Evolutionary conservation across 164 flowering plant species (phyloP).

Genomic region (Warburgia ugandensis): DNA sequence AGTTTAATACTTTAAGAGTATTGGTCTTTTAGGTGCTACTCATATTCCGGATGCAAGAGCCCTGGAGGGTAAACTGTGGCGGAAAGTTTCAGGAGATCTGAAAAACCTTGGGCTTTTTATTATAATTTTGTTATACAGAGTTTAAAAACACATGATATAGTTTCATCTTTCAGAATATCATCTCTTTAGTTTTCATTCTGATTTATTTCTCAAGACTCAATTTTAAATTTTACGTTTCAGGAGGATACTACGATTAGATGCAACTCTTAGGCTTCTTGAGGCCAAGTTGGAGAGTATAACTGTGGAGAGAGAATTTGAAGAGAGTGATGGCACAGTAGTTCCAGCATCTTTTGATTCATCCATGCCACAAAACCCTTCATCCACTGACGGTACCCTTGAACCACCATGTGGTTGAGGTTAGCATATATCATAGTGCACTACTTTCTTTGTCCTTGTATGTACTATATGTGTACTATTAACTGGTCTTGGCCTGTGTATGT

Average conservation of each 20-base stretch:
- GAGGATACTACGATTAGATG: constrained; percentile 18
- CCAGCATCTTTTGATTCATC: background rate
- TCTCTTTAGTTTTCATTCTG: background rate
- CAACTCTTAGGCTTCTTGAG: constrained; percentile 18
- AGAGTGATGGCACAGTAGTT: background rate
- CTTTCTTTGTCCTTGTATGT: no score
- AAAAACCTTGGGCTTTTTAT: no score
- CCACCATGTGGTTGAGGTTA: background rate
- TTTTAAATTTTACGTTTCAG: background rate
- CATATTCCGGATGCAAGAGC: no score
- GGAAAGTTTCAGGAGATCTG: no score
- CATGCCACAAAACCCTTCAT: background rate
- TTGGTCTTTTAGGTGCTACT: no score
- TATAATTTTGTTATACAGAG: no score
- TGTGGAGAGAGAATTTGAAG: constrained; percentile 7
- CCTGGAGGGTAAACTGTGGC: no score
- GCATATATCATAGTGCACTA: background rate
- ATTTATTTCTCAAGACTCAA: background rate
- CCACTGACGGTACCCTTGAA: background rate
- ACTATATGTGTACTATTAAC: no score
- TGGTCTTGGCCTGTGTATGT: no score
- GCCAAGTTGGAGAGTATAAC: constrained; percentile 13
- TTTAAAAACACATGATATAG: no score
- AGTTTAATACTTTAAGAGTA: no score
- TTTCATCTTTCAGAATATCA: no score